A percentile compares a stretch with the other conserved stretches of the same genome.
Evolutionary conservation across 2,329 filamentous ascomycete species (phyloP).

Genomic region (Colletotrichum tamarilloi): DNA sequence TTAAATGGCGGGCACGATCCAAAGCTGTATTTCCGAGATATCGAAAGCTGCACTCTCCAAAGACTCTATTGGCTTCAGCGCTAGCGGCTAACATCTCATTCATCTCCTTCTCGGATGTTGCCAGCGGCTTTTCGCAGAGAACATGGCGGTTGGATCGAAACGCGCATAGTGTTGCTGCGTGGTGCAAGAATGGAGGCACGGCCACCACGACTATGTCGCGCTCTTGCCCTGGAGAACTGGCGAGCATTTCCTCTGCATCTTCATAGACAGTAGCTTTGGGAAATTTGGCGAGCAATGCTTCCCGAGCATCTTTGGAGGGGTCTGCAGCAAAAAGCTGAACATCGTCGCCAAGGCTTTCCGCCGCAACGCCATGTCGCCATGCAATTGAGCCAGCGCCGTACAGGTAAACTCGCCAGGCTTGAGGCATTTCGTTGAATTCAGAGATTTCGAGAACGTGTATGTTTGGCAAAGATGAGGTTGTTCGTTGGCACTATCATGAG

Average conservation of each 20-base stretch:
- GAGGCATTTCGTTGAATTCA: background rate
- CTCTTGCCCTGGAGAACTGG: background rate
- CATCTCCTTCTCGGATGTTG: background rate
- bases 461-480: background rate
- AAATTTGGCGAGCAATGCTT: background rate
- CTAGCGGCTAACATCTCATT: conserved; percentile 15
- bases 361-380: conserved; percentile 1
- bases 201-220: background rate
- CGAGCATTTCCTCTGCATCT: background rate
- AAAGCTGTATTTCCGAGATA: background rate
- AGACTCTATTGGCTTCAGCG: background rate
- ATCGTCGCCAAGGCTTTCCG: background rate
- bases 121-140: conserved; percentile 26
- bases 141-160: conserved; percentile 16
- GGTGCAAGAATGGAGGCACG: background rate
- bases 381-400: conserved; percentile 2
- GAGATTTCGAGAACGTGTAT: background rate
- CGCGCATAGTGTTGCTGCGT: background rate
- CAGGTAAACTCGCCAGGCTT: background rate
- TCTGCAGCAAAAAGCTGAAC: background rate
- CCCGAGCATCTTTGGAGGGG: background rate
- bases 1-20: background rate
- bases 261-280: background rate
- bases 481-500: background rate
- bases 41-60: background rate